These are phyloP conservation scores for Skeletonema tropicum DNA, from an alignment of 108 stramenopile species.

Conservation along the genomic window DNA sequence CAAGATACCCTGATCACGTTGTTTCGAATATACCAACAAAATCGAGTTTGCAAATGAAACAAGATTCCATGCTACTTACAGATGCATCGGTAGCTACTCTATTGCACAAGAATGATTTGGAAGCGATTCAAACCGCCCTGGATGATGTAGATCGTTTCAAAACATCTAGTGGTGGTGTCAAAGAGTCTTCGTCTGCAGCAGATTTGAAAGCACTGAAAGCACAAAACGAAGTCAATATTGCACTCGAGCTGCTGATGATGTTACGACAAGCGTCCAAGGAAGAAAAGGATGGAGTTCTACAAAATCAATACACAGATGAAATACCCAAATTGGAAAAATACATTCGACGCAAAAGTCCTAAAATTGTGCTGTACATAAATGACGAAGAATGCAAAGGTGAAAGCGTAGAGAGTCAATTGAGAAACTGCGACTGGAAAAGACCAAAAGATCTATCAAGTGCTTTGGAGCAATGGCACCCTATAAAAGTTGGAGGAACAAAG, in stretches of 20 bases:
- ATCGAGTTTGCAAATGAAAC: conserved; percentile 13
- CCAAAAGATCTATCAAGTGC: conserved; percentile 7
- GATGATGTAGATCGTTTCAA: conserved; percentile 4
- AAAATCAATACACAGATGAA: conserved; percentile 11
- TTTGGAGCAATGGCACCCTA: conserved; percentile 23
- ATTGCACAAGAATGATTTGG: conserved; percentile 8
- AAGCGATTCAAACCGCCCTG: conserved; percentile 9
- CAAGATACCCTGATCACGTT: conserved; percentile 37
- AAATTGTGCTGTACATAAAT: conserved; percentile 22
- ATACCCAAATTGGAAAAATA: conserved; percentile 39
- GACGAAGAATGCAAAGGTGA: conserved; percentile 42
- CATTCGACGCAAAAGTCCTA: conserved; percentile 23
- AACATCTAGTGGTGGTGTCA: not conserved
- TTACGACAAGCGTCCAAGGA: not conserved
- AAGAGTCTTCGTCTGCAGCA: not conserved
- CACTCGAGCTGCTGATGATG: conserved; percentile 45
- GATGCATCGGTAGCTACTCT: conserved; percentile 32
- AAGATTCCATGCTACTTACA: conserved; percentile 29
- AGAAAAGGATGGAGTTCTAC: not conserved
- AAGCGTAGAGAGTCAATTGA: conserved; percentile 52
- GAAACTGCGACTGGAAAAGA: conserved; percentile 24
- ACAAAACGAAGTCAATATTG: conserved; percentile 22
- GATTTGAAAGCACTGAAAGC: not conserved
- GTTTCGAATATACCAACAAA: conserved; percentile 13
- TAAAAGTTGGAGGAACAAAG: conserved; percentile 9